Percentiles rank a stretch among this genome's conserved stretches.
phyloP scores from a whole-genome alignment of 352 stramenopile species.

The Phytophthora pisi region DNA sequence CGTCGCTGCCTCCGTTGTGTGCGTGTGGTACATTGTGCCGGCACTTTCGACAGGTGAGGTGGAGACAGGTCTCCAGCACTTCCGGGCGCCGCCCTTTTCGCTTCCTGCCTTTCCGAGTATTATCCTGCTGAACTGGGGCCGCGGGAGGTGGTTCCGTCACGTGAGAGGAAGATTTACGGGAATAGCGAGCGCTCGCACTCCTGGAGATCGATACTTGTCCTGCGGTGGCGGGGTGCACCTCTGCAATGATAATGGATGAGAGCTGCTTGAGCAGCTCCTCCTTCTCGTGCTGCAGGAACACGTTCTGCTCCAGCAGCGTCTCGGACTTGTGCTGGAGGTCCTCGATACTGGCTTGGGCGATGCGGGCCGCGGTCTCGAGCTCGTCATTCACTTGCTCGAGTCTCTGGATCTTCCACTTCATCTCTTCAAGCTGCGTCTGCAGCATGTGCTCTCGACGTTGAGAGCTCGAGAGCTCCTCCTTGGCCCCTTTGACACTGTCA shows the following conservation, averaged over 20 bases:
- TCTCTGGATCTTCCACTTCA: conserved; percentile 73
- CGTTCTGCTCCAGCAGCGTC: conserved; percentile 59
- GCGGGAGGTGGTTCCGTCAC: conserved; percentile 22
- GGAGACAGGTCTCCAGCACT: conserved; percentile 72
- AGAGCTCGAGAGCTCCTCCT: conserved; percentile 39
- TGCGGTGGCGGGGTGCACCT: conserved; percentile 38
- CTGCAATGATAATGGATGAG: conserved; percentile 33
- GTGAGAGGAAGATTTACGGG: conserved; percentile 35
- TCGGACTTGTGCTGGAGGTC: conserved; percentile 69
- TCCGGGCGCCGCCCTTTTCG: conserved; percentile 49
- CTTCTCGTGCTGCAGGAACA: conserved; percentile 75
- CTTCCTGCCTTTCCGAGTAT: conserved; percentile 29
- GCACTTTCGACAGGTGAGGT: conserved; percentile 68
- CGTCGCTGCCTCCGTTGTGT: conserved; percentile 29
- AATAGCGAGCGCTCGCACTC: conserved; percentile 31
- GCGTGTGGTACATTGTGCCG: conserved; percentile 29
- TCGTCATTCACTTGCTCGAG: conserved; percentile 78
- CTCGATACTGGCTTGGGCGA: conserved; percentile 62
- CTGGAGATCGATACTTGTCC: conserved; percentile 9
- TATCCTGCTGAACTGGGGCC: conserved; percentile 17
- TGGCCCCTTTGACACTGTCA: background rate
- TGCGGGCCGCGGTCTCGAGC: conserved; percentile 64
- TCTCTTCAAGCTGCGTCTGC: conserved; percentile 44
- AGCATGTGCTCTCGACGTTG: conserved; percentile 40
- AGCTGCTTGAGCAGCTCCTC: conserved; percentile 53